Conservation (phyloP, 2,329 filamentous ascomycete species). For the Hypoxylon sp. region DNA sequence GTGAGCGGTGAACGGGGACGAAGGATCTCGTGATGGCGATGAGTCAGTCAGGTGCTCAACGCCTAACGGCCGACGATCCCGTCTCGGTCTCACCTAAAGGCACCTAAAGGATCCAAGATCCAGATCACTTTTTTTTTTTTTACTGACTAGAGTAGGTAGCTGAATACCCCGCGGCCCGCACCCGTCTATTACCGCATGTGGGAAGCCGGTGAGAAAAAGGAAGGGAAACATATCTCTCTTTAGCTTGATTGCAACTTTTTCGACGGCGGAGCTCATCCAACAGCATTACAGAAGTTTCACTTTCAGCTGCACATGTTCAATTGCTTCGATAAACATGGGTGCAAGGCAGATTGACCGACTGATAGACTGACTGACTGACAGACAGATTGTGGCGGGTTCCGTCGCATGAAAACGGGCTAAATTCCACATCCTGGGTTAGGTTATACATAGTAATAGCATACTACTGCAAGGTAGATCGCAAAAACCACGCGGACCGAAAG, state of each 20-base stretch:
- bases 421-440: background rate
- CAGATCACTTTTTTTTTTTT: too few relatives aligned
- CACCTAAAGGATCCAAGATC: constrained; percentile 8
- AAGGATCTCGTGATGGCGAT: constrained; percentile 28
- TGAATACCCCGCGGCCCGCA: background rate
- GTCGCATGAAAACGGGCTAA: constrained; percentile 31
- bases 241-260: constrained; percentile 3
- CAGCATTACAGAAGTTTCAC: constrained; percentile 17
- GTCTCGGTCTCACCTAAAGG: constrained; percentile 15
- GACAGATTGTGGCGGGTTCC: constrained; percentile 16
- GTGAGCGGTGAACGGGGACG: constrained; percentile 14
- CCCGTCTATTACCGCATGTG: constrained; percentile 21
- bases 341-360: constrained; percentile 13
- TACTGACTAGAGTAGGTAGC: too few relatives aligned
- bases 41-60: constrained; percentile 30
- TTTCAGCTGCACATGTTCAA: constrained; percentile 21
- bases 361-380: background rate
- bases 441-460: background rate
- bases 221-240: too few relatives aligned
- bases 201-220: constrained; percentile 14
- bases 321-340: background rate
- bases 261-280: constrained; percentile 1
- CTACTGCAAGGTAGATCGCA: constrained; percentile 22
- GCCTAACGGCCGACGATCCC: constrained; percentile 25
- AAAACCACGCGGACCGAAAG: constrained; percentile 23